Evolutionary conservation across 2,329 filamentous ascomycete species (phyloP).

Genomic region (Beauveria sp.): DNA sequence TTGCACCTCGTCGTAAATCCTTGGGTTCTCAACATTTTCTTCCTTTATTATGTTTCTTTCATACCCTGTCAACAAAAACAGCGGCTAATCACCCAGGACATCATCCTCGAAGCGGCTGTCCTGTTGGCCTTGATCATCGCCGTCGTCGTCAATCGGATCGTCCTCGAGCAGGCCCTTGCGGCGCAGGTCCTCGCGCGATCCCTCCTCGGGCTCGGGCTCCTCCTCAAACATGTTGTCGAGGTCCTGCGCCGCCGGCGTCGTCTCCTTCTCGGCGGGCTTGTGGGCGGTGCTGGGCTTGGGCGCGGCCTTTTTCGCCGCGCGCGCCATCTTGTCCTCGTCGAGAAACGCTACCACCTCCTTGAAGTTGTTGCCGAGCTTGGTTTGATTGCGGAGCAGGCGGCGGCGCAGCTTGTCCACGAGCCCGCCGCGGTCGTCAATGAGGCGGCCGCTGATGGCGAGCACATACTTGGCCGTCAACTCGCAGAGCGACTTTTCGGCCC

Average conservation of each 20-base stretch:
- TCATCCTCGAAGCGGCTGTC: slow-evolving; percentile 35
- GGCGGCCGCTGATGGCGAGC: slow-evolving; percentile 65
- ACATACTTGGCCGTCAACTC: slow-evolving; percentile 80
- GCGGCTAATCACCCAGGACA: slow-evolving; percentile 36
- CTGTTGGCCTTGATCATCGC: slow-evolving; percentile 19
- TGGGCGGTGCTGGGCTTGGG: slow-evolving; percentile 5
- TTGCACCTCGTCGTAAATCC: too few relatives aligned
- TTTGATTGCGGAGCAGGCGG: slow-evolving; percentile 70
- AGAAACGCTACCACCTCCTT: slow-evolving; percentile 76
- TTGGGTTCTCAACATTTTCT: neutral
- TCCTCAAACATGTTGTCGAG: slow-evolving; percentile 34
- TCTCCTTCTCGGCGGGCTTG: slow-evolving; percentile 26
- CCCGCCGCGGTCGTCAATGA: slow-evolving; percentile 59
- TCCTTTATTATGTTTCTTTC: neutral
- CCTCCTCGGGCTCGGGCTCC: slow-evolving; percentile 48
- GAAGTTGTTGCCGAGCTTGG: slow-evolving; percentile 76
- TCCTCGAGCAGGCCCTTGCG: slow-evolving; percentile 47
- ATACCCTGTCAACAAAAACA: neutral
- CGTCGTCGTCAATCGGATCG: slow-evolving; percentile 33
- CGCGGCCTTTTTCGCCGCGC: slow-evolving; percentile 33
- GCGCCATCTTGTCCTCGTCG: slow-evolving; percentile 56
- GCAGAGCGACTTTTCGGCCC: slow-evolving; percentile 80
- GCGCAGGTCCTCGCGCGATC: slow-evolving; percentile 49
- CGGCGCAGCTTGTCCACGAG: slow-evolving; percentile 58
- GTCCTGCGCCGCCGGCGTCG: slow-evolving; percentile 22